phyloP scores from a whole-genome alignment of 148 eudicot genomes.

The Talinum fruticosum region DNA sequence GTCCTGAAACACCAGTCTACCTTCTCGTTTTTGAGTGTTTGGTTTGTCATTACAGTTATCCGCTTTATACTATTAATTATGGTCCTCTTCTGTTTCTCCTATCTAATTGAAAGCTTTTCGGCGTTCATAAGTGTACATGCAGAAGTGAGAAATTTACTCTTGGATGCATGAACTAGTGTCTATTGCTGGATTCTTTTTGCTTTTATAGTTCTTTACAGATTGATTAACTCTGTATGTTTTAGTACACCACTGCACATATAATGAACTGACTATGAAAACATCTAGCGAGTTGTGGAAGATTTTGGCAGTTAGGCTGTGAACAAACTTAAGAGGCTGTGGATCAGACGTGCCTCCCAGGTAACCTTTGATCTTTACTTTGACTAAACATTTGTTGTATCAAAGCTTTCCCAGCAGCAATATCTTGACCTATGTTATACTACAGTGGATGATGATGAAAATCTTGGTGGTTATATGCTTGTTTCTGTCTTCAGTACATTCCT shows the following conservation, averaged over 20 bases:
- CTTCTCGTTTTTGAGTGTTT: neutral
- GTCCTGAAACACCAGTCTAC: neutral
- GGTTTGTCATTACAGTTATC: neutral
- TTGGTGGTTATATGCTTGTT: too few species aligned
- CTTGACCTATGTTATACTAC: neutral
- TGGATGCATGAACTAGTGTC: too few species aligned
- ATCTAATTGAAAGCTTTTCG: too few species aligned
- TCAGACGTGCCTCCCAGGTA: neutral
- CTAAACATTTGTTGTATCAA: neutral
- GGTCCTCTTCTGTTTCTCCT: too few species aligned
- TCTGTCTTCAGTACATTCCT: too few species aligned
- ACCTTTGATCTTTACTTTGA: neutral
- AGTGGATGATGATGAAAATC: neutral
- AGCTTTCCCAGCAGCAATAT: neutral
- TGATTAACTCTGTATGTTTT: neutral
- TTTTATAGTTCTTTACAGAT: neutral
- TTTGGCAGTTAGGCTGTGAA: neutral
- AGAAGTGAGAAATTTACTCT: too few species aligned
- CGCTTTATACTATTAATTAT: too few species aligned
- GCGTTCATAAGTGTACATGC: too few species aligned
- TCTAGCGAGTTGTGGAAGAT: neutral
- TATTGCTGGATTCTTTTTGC: neutral
- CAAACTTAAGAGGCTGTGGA: neutral
- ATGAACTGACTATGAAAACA: neutral
- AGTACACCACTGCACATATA: neutral